A percentile compares a stretch with the other conserved stretches of the same genome.
phyloP scores from a whole-genome alignment of 768 basidiomycete species.

The Trametes coccinea region DNA sequence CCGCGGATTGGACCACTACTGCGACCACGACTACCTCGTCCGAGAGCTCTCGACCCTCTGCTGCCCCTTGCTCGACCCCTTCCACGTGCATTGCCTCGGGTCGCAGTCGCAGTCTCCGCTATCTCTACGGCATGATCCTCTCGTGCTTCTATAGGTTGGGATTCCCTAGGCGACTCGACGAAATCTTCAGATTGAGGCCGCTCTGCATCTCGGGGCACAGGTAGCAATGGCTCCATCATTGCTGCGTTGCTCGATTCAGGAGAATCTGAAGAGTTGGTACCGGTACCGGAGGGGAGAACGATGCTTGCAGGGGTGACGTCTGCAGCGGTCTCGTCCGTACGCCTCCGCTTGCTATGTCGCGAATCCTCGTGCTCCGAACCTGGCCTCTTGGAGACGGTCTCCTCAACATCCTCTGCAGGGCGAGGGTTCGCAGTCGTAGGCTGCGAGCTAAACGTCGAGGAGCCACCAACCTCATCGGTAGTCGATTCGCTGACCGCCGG shows the following conservation, averaged over 20 bases:
- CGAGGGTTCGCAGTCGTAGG: not conserved
- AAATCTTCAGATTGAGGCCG: too few relatives aligned
- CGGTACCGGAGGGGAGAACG: too few relatives aligned
- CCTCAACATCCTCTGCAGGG: not conserved
- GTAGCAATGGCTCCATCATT: too few relatives aligned
- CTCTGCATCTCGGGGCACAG: too few relatives aligned
- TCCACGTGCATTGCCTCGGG: not conserved
- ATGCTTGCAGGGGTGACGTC: too few relatives aligned
- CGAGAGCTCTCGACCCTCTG: not conserved
- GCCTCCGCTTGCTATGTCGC: constrained; percentile 2
- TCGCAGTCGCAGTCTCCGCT: not conserved
- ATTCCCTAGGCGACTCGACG: not conserved
- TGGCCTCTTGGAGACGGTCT: not conserved
- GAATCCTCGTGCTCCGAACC: not conserved
- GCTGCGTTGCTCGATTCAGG: too few relatives aligned
- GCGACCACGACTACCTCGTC: not conserved
- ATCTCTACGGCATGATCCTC: not conserved
- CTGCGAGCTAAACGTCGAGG: not conserved
- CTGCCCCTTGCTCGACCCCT: constrained; percentile 5
- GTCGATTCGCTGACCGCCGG: not conserved
- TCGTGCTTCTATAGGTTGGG: not conserved
- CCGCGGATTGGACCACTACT: not conserved
- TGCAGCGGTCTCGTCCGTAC: not conserved
- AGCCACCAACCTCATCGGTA: not conserved
- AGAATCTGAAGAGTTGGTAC: too few relatives aligned